Evolutionary conservation across 768 basidiomycete genomes (phyloP), one percentile per base, ranked within the genome.

Genomic region (Glaciozyma antarctica): DNA sequence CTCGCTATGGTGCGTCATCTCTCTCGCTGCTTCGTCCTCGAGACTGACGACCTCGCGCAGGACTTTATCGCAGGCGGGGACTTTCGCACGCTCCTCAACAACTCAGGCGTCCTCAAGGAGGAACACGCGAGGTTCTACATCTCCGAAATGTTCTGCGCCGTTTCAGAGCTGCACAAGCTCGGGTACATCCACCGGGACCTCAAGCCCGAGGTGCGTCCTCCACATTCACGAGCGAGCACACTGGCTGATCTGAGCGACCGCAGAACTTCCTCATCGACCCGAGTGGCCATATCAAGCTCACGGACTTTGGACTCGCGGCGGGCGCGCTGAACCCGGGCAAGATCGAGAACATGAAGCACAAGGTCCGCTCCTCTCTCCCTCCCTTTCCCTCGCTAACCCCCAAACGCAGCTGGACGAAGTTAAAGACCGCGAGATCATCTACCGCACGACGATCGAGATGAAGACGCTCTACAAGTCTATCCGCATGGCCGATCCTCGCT

Each of bases 41-140:
- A 22, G 19, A 15, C 47, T 24, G 12, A 19, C 19, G 4, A 26
- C 49, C 45, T 21, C 34, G 7, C 16, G 19, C 62, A 79, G 78
- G 93, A 98, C 80, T 98, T 95, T 75, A 93, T 98, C 22, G 92
- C 93, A 1, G 95, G 95, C 26, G 95, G 95, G 57, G 95, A 99
- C 75, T 99, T 99, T 80, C 84, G 95, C 22, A 99, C 95, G 0
- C 82, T 99, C 47, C 82, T 99, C 47, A 99, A 97, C 78, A 99
- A 97, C 76, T 92, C 93, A 0, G 95, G 95, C 38, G 91, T 98
- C 2, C 81, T 99, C 64, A 94, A 97, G 76, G 93, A 98, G 75
- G 91, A 97, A 73, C 90, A 97, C 73, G 94, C 95, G 2, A 82
- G 87, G 62, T 98, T 93, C 76, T 99, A 99, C 77, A 94, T 97